Conservation (phyloP, 2,329 filamentous ascomycete species). For the Colletotrichum siamense region DNA sequence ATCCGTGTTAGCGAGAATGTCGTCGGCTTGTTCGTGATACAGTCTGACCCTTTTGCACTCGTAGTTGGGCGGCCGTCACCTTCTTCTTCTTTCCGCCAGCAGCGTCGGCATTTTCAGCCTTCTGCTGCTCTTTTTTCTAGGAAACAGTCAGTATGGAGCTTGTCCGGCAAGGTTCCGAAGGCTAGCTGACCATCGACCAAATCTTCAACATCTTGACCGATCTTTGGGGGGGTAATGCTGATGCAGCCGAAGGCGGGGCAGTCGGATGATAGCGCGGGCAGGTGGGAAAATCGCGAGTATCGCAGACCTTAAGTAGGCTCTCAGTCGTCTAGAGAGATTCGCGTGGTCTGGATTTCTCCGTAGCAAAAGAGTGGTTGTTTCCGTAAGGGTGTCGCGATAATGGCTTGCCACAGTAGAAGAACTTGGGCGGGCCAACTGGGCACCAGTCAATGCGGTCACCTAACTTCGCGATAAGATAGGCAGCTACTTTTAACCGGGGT, state of each 20-base stretch:
- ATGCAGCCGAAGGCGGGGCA: slow-evolving; percentile 4
- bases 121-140: slow-evolving; percentile 95
- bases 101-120: slow-evolving; percentile 83
- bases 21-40: neutral
- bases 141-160: slow-evolving; percentile 22
- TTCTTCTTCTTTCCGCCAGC: slow-evolving; percentile 93
- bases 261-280: neutral
- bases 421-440: slow-evolving; percentile 6
- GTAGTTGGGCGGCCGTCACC: slow-evolving; percentile 93
- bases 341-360: neutral
- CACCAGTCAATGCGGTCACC: slow-evolving; percentile 23
- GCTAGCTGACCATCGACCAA: slow-evolving; percentile 87
- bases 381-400: neutral
- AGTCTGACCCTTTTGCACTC: slow-evolving; percentile 86
- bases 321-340: neutral
- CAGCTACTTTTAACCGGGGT: neutral
- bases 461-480: slow-evolving; percentile 19
- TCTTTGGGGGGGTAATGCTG: slow-evolving; percentile 3
- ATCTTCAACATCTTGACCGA: slow-evolving; percentile 89
- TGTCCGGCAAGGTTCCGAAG: neutral
- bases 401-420: slow-evolving; percentile 16
- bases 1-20: neutral
- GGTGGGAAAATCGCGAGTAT: neutral
- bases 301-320: neutral
- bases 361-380: neutral